phyloP scores from a whole-genome alignment of 352 stramenopile genomes.

The Peronospora belbahrii region DNA sequence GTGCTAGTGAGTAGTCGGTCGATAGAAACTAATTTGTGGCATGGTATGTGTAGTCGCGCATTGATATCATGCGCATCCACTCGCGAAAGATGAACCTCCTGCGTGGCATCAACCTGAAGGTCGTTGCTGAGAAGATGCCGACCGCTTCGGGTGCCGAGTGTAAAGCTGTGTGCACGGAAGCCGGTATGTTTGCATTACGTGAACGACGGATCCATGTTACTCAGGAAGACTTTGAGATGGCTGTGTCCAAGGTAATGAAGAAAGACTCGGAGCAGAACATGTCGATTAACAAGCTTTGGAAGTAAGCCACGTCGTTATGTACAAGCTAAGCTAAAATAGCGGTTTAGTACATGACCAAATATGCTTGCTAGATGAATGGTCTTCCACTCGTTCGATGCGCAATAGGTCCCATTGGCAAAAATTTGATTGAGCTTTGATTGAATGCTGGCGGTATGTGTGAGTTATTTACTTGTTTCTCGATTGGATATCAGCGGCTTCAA shows the following conservation, averaged over 20 bases:
- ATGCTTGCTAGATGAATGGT: not conserved
- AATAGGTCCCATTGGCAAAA: conserved; percentile 14
- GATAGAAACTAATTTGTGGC: conserved; percentile 11
- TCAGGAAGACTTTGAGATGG: conserved; percentile 99
- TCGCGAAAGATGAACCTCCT: conserved; percentile 99
- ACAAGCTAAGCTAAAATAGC: conserved; percentile 3
- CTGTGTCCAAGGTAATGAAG: conserved; percentile 99
- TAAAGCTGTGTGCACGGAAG: conserved; percentile 99
- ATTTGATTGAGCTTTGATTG: conserved; percentile 24
- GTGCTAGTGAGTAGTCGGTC: not conserved
- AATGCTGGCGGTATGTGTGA: conserved; percentile 5
- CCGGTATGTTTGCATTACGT: conserved; percentile 99
- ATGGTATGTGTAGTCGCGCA: conserved; percentile 56
- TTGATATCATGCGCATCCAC: conserved; percentile 98
- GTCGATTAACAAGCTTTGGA: conserved; percentile 99
- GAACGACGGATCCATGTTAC: conserved; percentile 99
- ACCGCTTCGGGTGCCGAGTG: conserved; percentile 96
- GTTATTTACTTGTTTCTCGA: too few relatives aligned
- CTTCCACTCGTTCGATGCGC: too few relatives aligned
- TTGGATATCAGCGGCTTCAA: too few relatives aligned
- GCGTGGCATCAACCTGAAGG: conserved; percentile 96
- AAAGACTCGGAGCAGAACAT: conserved; percentile 97
- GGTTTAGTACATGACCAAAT: conserved; percentile 5
- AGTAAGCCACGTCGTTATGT: conserved; percentile 70
- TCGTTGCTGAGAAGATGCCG: conserved; percentile 98